A percentile compares a stretch with the other conserved stretches of the same genome.
phyloP scores from a whole-genome alignment of 2,329 filamentous ascomycete genomes.

The Teratosphaeria nubilosa region DNA sequence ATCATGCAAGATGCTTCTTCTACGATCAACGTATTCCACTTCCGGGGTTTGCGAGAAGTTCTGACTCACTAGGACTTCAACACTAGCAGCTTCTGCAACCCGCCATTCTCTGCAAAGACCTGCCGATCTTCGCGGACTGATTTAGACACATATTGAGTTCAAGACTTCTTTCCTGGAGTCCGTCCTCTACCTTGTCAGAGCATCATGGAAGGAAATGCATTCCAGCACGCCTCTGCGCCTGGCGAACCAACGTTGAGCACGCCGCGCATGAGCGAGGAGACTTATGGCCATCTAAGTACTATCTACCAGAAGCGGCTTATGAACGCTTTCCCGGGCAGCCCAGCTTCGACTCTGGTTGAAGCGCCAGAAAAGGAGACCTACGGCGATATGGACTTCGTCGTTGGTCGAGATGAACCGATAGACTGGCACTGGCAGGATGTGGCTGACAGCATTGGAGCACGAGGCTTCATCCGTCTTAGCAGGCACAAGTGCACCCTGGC shows the following conservation, averaged over 20 bases:
- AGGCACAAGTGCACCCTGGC: constrained; percentile 13
- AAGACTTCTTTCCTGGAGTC: neutral
- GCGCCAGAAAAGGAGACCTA: constrained; percentile 57
- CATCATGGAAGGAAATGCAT: constrained; percentile 57
- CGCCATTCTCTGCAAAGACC: neutral
- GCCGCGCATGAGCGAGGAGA: constrained; percentile 52
- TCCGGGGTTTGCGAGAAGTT: neutral
- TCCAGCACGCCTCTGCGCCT: constrained; percentile 34
- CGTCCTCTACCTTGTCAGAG: neutral
- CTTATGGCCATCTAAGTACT: constrained; percentile 47
- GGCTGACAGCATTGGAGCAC: neutral
- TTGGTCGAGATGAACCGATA: constrained; percentile 27
- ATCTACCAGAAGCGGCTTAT: constrained; percentile 38
- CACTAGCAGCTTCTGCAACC: neutral
- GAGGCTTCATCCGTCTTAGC: constrained; percentile 7
- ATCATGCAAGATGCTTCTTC: neutral
- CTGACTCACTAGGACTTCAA: neutral
- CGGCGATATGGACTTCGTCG: constrained; percentile 66
- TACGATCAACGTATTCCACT: neutral
- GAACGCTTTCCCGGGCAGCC: constrained; percentile 38
- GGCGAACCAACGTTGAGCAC: constrained; percentile 41
- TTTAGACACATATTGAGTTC: neutral
- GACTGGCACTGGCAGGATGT: constrained; percentile 5
- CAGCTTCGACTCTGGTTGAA: constrained; percentile 53
- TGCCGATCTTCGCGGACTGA: neutral